Evolutionary conservation across 2,329 filamentous ascomycete species (phyloP), one percentile per base, ranked within the genome.

Genomic region (Fonsecaea erecta): DNA sequence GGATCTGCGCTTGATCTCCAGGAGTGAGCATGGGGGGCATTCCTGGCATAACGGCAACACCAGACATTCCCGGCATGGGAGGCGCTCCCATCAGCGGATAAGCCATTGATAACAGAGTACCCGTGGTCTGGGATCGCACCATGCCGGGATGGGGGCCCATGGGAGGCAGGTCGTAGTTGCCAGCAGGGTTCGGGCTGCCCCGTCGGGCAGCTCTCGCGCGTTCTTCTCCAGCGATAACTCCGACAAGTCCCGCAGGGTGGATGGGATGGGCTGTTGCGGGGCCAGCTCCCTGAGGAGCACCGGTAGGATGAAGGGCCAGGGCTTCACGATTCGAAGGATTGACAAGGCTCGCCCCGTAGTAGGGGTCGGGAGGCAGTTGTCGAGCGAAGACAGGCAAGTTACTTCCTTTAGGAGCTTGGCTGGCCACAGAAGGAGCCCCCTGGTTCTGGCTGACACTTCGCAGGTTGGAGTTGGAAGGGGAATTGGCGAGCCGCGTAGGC

Each of bases 181-280:
- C 64, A 76, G 68, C 79, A 55, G 90, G 87, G 65, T 90, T 90
- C 2, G 92, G 91, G 73, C 90, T 95, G 35, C 91, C 92, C 73
- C 92, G 84, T 71, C 92, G 84, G 82, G 92, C 83, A 32, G 92
- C 92, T 69, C 89, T 85, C 46, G 90, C 89, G 54, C 91, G 85
- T 76, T 96, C 92, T 77, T 96, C 92, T 59, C 82, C 90, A 35
- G 91, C 91, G 77, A 97, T 97, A 8, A 97, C 91, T 9, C 92
- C 92, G 21, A 97, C 90, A 11, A 97, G 83, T 11, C 93, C 93
- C 48, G 91, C 92, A 0, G 90, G 89, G 16, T 89, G 89, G 8
- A 81, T 62, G 14, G 69, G 71, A 64, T 71, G 70, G 30, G 61
- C 65, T 12, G 71, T 71, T n/a, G 70, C 60, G 18, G 70, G 67